Evolutionary conservation across 2,329 filamentous ascomycete genomes (phyloP).

Genomic region (Albophoma yamanashiensis): DNA sequence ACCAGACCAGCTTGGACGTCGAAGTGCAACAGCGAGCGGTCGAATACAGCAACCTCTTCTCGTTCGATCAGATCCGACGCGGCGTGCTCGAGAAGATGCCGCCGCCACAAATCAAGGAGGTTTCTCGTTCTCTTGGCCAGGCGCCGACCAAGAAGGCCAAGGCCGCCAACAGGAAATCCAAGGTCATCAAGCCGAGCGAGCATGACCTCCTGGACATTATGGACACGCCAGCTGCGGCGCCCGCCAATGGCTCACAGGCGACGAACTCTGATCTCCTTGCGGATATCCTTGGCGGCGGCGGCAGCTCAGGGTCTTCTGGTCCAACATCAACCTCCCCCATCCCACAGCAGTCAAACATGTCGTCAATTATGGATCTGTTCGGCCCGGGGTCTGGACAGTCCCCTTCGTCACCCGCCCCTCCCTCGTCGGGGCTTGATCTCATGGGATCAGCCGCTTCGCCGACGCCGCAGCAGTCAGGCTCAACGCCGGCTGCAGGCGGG

Average conservation of each 20-base stretch:
- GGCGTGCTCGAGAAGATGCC: slow-evolving; percentile 98
- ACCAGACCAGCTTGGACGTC: slow-evolving; percentile 82
- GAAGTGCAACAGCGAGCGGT: slow-evolving; percentile 95
- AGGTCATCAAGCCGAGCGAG: slow-evolving; percentile 72
- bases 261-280: slow-evolving; percentile 82
- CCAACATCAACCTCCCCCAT: slow-evolving; percentile 29
- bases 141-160: slow-evolving; percentile 55
- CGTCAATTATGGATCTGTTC: slow-evolving; percentile 89
- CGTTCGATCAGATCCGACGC: slow-evolving; percentile 72
- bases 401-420: slow-evolving; percentile 20
- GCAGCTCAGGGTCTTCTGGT: slow-evolving; percentile 31
- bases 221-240: slow-evolving; percentile 53
- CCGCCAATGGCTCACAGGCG: slow-evolving; percentile 38
- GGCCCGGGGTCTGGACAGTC: slow-evolving; percentile 30
- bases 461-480: slow-evolving; percentile 27
- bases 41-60: slow-evolving; percentile 92
- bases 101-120: slow-evolving; percentile 90
- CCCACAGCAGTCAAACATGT: slow-evolving; percentile 45
- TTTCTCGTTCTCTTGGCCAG: slow-evolving; percentile 81
- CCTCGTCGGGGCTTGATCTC: slow-evolving; percentile 35
- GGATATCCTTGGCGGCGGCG: slow-evolving; percentile 80
- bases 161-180: slow-evolving; percentile 64
- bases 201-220: slow-evolving; percentile 91
- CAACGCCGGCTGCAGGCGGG: slow-evolving; percentile 34
- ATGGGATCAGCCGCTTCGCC: slow-evolving; percentile 40